A percentile compares a stretch with the other conserved stretches of the same genome.
Conservation (phyloP, 176 grass and related monocot species). For the Oryza officinalis region DNA sequence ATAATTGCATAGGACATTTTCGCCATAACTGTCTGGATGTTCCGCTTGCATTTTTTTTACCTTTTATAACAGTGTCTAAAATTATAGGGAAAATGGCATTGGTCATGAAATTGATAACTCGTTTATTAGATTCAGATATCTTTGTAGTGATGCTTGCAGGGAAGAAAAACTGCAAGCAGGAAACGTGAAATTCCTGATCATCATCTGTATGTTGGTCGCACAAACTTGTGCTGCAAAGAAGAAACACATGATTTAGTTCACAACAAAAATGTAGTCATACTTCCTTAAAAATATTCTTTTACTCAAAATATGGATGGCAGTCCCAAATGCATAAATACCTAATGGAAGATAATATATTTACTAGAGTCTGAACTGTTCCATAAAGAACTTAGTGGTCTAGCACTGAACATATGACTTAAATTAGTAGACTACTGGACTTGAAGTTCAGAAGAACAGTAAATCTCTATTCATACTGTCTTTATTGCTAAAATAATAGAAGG, state of each 20-base stretch:
- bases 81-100: conserved; percentile 53
- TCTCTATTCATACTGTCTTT: neutral
- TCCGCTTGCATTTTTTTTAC: conserved; percentile 41
- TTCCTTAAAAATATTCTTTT: neutral
- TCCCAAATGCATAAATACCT: neutral
- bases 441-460: conserved; percentile 6
- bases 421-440: neutral
- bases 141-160: conserved; percentile 32
- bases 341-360: neutral
- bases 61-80: conserved; percentile 65
- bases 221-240: conserved; percentile 54
- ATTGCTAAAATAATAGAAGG: neutral
- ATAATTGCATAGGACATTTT: conserved; percentile 4
- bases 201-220: conserved; percentile 32
- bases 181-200: conserved; percentile 8
- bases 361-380: neutral
- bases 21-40: conserved; percentile 9
- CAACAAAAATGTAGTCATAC: neutral
- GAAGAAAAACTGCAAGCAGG: conserved; percentile 61
- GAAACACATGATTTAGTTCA: conserved; percentile 3
- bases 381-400: neutral
- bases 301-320: neutral
- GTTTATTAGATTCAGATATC: conserved; percentile 42
- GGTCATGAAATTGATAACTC: conserved; percentile 43
- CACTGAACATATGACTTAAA: conserved; percentile 2